Evolutionary conservation across 106 monocot genomes (phyloP).

Genomic region (Platanthera zijinensis): DNA sequence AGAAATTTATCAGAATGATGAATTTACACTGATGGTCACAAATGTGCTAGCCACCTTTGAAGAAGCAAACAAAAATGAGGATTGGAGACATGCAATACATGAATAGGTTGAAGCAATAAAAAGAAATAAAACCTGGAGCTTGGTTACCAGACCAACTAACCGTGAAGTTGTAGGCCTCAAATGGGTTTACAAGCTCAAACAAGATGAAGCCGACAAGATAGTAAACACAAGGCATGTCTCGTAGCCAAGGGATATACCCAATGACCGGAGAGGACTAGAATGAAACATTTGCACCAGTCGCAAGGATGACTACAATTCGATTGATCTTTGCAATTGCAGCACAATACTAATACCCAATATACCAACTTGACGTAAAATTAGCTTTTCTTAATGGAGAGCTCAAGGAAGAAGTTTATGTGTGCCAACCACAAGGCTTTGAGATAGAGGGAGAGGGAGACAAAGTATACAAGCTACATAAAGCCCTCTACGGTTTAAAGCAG

Average conservation of each 20-base stretch:
- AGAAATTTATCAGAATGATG: too few relatives aligned
- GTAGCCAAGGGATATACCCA: not conserved
- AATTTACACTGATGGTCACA: too few relatives aligned
- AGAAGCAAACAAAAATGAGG: not conserved
- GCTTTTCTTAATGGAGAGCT: too few relatives aligned
- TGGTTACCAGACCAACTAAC: not conserved
- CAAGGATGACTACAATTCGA: not conserved
- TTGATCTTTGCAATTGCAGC: not conserved
- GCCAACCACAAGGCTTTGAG: too few relatives aligned
- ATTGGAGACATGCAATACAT: not conserved
- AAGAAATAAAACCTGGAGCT: not conserved
- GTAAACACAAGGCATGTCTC: not conserved
- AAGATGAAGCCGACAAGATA: not conserved
- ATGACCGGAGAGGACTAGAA: not conserved
- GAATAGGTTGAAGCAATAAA: not conserved
- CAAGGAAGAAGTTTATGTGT: too few relatives aligned
- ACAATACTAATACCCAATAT: too few relatives aligned
- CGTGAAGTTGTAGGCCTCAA: not conserved
- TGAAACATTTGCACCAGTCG: not conserved
- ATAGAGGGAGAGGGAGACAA: too few relatives aligned
- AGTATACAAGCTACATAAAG: too few relatives aligned
- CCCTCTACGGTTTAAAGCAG: too few relatives aligned
- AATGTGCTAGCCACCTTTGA: too few relatives aligned
- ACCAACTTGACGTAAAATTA: too few relatives aligned
- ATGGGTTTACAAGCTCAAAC: not conserved